Evolutionary conservation across 768 basidiomycete species (phyloP).

Genomic region (Tephrocybe rancida): DNA sequence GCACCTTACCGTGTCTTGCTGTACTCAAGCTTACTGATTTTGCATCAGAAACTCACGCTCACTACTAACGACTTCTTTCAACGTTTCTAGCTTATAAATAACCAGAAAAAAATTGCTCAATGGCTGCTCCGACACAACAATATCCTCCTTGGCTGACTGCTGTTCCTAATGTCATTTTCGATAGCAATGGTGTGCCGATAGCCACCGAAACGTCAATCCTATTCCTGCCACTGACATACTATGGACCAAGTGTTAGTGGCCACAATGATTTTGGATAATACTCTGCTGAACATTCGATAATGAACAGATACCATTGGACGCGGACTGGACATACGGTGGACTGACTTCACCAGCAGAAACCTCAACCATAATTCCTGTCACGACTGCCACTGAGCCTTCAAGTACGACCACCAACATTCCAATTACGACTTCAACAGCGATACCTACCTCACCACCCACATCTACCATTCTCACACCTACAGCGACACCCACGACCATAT

Average conservation of each 20-base stretch:
- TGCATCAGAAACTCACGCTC: slow-evolving; percentile 37
- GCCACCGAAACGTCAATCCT: slow-evolving; percentile 60
- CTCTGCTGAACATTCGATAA: background rate
- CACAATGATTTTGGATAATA: background rate
- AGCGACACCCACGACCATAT: slow-evolving; percentile 32
- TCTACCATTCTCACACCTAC: slow-evolving; percentile 29
- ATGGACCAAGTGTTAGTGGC: slow-evolving; percentile 69
- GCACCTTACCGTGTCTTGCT: background rate
- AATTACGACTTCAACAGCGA: slow-evolving; percentile 29
- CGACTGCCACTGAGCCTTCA: slow-evolving; percentile 21
- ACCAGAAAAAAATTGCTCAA: slow-evolving; percentile 26
- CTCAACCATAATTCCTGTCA: slow-evolving; percentile 16
- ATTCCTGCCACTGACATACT: slow-evolving; percentile 77
- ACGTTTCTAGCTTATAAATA: slow-evolving; percentile 16
- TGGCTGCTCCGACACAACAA: slow-evolving; percentile 66
- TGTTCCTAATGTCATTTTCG: slow-evolving; percentile 51
- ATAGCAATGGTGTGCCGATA: slow-evolving; percentile 52
- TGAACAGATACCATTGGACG: slow-evolving; percentile 72
- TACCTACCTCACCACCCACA: slow-evolving; percentile 30
- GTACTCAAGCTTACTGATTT: background rate
- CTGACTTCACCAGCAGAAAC: slow-evolving; percentile 62
- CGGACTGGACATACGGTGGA: slow-evolving; percentile 76
- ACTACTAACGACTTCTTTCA: slow-evolving; percentile 41
- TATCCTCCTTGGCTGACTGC: slow-evolving; percentile 76
- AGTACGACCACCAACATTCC: slow-evolving; percentile 24